Base-by-base conservation (phyloP, 768 basidiomycete genomes). In the Calocera cornea region DNA sequence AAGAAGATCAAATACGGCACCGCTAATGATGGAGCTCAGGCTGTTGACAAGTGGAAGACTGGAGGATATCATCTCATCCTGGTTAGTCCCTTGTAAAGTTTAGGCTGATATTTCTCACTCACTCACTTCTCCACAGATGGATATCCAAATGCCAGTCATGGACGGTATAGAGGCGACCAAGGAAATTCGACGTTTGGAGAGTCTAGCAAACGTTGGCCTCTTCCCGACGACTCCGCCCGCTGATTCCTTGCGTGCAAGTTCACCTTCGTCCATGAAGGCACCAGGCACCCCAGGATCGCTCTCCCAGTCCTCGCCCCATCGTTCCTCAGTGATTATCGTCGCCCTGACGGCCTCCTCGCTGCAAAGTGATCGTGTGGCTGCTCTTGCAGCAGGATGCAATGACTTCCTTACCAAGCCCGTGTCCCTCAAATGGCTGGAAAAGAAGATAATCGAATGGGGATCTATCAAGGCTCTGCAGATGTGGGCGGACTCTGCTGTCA, bases 81-180 rank as follows among this genome's bases (percentile, higher is more conserved):
- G 77, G 95, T 97, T 70, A 71, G 90, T 80, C 12, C 19, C 34
- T 38, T n/a, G 14, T 24, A 10, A 29, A 7, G 24, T 29, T 60
- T 22, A 60, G 54, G 14, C 54, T 60, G 31, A 60, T n/a, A 60
- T 22, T 8, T 27, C 31, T 47, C 66, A 24, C 44, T 24, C 27
- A 64, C 38, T n/a, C n/a, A n/a, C n/a, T 60, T 70, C 63, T 36
- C 33, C 68, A 2, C 71, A 97, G 95, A 99, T 99, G 97, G 97
- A 99, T 79, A 98, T 99, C 66, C 95, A 98, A 78, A 94, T 99
- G 85, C 97, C 97, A 10, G 87, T 98, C 72, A 98, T 97, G 90
- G 92, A 95, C 77, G 97, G 97, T 36, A 97, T 98, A 64, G 86
- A 92, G 74, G 97, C 97, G 7, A 99, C 97, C 2, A 94, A 93